Conservation (phyloP, 2,329 filamentous ascomycete genomes). For the Beauveria brongniartii region DNA sequence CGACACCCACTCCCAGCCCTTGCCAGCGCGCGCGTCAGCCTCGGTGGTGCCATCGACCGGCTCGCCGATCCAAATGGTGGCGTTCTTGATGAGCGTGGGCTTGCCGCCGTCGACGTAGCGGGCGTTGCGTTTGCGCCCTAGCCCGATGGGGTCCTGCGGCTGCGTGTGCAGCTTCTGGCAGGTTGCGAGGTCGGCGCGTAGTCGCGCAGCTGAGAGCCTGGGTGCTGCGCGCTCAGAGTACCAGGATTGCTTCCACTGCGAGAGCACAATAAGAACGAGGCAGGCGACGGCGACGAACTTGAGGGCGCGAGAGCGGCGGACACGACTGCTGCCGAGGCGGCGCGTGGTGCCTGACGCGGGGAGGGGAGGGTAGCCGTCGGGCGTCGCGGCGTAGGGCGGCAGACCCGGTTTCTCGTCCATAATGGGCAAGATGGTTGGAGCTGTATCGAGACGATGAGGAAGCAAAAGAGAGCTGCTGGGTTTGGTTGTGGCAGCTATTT, state of each 20-base stretch:
- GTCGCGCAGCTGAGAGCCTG: conserved; percentile 41
- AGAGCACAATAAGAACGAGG: conserved; percentile 42
- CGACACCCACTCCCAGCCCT: conserved; percentile 50
- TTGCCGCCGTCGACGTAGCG: conserved; percentile 50
- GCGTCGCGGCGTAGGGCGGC: conserved; percentile 7
- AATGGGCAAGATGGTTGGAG: neutral
- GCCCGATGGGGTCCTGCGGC: conserved; percentile 47
- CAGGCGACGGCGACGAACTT: conserved; percentile 37
- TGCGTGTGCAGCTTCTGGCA: conserved; percentile 48
- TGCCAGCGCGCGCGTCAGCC: conserved; percentile 48
- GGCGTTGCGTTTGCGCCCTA: conserved; percentile 50
- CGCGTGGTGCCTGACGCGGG: conserved; percentile 15
- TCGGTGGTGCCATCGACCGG: conserved; percentile 40
- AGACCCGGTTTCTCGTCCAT: conserved; percentile 14
- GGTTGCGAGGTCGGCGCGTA: conserved; percentile 45
- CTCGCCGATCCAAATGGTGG: conserved; percentile 59
- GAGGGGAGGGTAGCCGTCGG: conserved; percentile 14
- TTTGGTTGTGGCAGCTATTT: neutral
- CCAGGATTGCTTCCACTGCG: conserved; percentile 38
- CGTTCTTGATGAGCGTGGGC: conserved; percentile 57
- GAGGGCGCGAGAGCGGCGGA: conserved; percentile 37
- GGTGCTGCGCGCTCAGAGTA: conserved; percentile 19
- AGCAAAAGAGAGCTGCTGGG: neutral
- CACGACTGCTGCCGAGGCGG: conserved; percentile 11
- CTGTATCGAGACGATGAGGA: neutral